Evolutionary conservation across 2,329 filamentous ascomycete species (phyloP).

Genomic region (Ascochyta viciae-villosae): DNA sequence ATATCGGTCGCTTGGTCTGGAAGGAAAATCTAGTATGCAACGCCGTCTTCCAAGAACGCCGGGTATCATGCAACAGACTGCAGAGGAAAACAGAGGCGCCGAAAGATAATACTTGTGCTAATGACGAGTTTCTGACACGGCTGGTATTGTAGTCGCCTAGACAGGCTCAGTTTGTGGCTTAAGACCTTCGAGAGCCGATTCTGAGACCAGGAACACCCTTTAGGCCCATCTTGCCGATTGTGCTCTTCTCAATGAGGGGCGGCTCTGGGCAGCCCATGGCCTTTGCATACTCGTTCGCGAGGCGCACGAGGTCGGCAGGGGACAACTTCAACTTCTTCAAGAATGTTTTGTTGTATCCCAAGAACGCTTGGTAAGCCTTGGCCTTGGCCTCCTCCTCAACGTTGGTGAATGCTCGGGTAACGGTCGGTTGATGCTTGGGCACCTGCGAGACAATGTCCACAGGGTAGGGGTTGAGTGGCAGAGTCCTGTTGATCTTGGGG

Average conservation of each 20-base stretch:
- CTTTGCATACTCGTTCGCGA: slow-evolving; percentile 54
- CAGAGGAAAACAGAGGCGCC: slow-evolving; percentile 7
- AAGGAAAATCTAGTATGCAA: background rate
- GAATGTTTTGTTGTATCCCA: slow-evolving; percentile 57
- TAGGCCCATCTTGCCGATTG: slow-evolving; percentile 57
- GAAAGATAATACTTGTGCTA: background rate
- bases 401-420: slow-evolving; percentile 43
- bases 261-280: slow-evolving; percentile 56
- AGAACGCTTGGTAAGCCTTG: slow-evolving; percentile 56
- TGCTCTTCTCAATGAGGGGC: slow-evolving; percentile 54
- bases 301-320: slow-evolving; percentile 49
- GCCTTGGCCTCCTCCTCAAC: slow-evolving; percentile 52
- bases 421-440: slow-evolving; percentile 37
- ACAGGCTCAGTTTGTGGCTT: slow-evolving; percentile 9
- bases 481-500: slow-evolving; percentile 54
- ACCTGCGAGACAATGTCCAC: slow-evolving; percentile 50
- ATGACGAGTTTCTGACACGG: background rate
- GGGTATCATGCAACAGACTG: slow-evolving; percentile 19
- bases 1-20: slow-evolving; percentile 1
- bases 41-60: slow-evolving; percentile 7
- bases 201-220: slow-evolving; percentile 54
- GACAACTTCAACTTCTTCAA: slow-evolving; percentile 52
- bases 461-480: slow-evolving; percentile 60
- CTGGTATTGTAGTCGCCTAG: slow-evolving; percentile 4
- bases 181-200: slow-evolving; percentile 34